Evolutionary conservation across 768 basidiomycete species (phyloP).

Genomic region (Psilocybe cyanescens): DNA sequence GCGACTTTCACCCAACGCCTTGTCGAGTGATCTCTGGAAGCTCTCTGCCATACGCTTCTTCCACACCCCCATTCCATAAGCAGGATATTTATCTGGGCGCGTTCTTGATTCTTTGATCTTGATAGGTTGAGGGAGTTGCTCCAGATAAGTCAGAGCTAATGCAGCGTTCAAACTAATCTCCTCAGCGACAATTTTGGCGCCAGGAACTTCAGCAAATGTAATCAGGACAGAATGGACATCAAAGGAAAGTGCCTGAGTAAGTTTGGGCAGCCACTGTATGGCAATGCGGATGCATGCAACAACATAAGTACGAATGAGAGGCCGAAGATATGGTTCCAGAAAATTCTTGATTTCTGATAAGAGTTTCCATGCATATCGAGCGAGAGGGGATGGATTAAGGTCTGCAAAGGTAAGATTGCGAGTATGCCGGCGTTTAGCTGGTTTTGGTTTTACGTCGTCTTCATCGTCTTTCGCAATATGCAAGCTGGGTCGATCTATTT

Average conservation of each 20-base stretch:
- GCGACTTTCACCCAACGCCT: constrained; percentile 67
- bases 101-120: constrained; percentile 23
- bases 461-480: constrained; percentile 44
- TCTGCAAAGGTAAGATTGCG: constrained; percentile 51
- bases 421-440: constrained; percentile 34
- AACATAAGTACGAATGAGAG: constrained; percentile 58
- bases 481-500: constrained; percentile 62
- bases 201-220: constrained; percentile 54
- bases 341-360: constrained; percentile 44
- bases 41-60: constrained; percentile 62
- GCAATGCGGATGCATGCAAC: constrained; percentile 57
- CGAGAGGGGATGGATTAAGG: constrained; percentile 49
- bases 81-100: constrained; percentile 26
- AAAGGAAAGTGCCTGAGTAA: constrained; percentile 69
- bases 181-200: constrained; percentile 52
- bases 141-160: constrained; percentile 57
- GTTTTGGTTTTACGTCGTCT: constrained; percentile 22
- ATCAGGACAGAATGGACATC: constrained; percentile 62
- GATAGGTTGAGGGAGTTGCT: constrained; percentile 33
- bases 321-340: constrained; percentile 65
- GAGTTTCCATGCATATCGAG: constrained; percentile 40
- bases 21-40: constrained; percentile 66
- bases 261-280: constrained; percentile 68
- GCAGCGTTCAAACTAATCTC: constrained; percentile 56
- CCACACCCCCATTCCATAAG: constrained; percentile 65